phyloP scores from a whole-genome alignment of 495 filamentous ascomycete species.

The Aspergillus panamensis region DNA sequence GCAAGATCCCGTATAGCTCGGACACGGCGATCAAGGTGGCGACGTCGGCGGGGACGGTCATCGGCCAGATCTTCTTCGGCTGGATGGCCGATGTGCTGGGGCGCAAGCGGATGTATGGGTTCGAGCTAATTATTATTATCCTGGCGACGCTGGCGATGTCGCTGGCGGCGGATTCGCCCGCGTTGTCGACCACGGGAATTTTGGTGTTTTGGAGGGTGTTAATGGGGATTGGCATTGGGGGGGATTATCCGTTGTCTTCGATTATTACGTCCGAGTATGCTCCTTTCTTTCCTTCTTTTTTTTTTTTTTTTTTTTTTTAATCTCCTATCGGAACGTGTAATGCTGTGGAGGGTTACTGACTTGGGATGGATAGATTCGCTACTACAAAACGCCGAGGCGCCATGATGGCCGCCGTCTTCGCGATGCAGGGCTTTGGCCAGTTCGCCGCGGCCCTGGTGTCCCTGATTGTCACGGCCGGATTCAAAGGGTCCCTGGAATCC shows the following conservation, averaged over 20 bases:
- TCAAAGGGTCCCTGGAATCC: slow-evolving; percentile 63
- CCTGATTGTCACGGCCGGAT: slow-evolving; percentile 67
- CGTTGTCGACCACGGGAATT: slow-evolving; percentile 68
- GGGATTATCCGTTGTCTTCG: slow-evolving; percentile 80
- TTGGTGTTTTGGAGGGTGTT: slow-evolving; percentile 88
- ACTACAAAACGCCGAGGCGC: slow-evolving; percentile 81
- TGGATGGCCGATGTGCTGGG: slow-evolving; percentile 75
- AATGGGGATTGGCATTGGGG: slow-evolving; percentile 81
- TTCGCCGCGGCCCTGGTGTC: slow-evolving; percentile 67
- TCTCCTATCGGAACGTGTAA: background rate
- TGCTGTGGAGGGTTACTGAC: too few species aligned
- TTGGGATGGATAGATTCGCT: slow-evolving; percentile 55
- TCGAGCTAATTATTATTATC: slow-evolving; percentile 87
- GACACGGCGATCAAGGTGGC: slow-evolving; percentile 87
- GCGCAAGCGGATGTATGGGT: slow-evolving; percentile 81
- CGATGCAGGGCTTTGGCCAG: slow-evolving; percentile 81
- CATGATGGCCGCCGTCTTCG: slow-evolving; percentile 86
- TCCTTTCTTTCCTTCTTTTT: slow-evolving; percentile 13
- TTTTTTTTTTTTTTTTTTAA: too few species aligned
- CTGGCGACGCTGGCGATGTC: slow-evolving; percentile 76
- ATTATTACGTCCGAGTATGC: slow-evolving; percentile 79
- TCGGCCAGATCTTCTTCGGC: slow-evolving; percentile 82
- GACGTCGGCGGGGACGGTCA: slow-evolving; percentile 80
- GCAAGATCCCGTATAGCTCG: slow-evolving; percentile 56
- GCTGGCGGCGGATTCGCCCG: slow-evolving; percentile 62